Evolutionary conservation across 768 basidiomycete genomes (phyloP).

Genomic region (Asterophora lycoperdoides): DNA sequence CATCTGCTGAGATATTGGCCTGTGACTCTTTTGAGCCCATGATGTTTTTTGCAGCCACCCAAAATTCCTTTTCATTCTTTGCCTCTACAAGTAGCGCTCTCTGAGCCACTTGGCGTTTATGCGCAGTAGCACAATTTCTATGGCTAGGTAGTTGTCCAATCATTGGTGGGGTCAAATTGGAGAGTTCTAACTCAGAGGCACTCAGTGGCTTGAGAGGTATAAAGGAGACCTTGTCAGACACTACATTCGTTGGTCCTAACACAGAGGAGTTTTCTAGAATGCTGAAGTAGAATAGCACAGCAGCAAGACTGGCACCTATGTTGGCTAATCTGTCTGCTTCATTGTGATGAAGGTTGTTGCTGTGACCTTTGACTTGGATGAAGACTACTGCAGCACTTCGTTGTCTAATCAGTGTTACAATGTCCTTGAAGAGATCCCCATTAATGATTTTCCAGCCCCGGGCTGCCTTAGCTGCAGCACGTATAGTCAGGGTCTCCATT

Average conservation of each 20-base stretch:
- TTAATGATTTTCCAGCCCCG: constrained; percentile 14
- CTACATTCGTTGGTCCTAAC: neutral
- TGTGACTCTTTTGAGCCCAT: neutral
- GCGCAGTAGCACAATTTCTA: neutral
- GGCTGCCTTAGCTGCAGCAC: constrained; percentile 1
- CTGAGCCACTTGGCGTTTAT: neutral
- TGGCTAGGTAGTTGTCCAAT: neutral
- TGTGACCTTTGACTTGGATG: neutral
- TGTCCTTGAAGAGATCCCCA: constrained; percentile 14
- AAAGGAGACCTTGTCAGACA: neutral
- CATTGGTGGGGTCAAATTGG: neutral
- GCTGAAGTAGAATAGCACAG: neutral
- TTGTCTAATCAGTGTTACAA: constrained; percentile 1
- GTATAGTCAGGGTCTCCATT: constrained; percentile 4
- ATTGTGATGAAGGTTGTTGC: neutral
- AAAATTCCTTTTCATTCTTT: neutral
- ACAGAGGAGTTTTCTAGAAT: too few relatives aligned
- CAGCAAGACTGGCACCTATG: neutral
- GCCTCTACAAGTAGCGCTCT: neutral
- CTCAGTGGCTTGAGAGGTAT: neutral
- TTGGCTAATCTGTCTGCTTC: neutral
- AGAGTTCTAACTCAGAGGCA: neutral
- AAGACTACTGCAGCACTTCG: constrained; percentile 1
- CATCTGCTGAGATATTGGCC: neutral
- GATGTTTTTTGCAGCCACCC: neutral